These are phyloP conservation scores for Ceratocystis lukuohia DNA, from an alignment of 2,329 filamentous ascomycete genomes.

Conservation along the genomic window DNA sequence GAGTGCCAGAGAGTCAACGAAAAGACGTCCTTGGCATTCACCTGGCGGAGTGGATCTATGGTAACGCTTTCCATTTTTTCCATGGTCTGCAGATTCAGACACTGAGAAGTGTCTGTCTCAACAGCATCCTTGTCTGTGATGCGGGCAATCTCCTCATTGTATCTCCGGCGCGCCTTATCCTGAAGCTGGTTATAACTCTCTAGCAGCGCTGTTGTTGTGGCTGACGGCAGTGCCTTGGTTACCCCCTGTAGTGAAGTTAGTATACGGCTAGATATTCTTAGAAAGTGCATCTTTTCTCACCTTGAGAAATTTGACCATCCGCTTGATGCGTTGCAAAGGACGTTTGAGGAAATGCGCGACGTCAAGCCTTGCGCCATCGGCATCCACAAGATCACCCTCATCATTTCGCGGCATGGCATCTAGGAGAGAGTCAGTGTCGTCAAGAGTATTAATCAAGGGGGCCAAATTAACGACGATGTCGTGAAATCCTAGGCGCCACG, in stretches of 20 bases:
- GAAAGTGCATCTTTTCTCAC: conserved; percentile 29
- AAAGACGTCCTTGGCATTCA: conserved; percentile 82
- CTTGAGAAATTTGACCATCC: conserved; percentile 72
- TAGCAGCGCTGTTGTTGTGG: conserved; percentile 31
- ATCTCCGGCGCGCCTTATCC: conserved; percentile 54
- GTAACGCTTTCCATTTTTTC: conserved; percentile 54
- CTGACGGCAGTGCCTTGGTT: conserved; percentile 40
- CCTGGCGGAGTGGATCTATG: conserved; percentile 66
- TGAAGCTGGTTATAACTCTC: conserved; percentile 57
- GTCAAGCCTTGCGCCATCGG: conserved; percentile 78
- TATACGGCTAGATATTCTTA: background rate
- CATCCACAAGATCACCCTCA: conserved; percentile 53
- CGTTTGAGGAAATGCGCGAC: conserved; percentile 86
- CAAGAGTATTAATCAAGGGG: conserved; percentile 40
- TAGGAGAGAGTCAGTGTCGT: conserved; percentile 48
- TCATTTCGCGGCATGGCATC: conserved; percentile 48
- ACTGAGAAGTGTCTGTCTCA: conserved; percentile 66
- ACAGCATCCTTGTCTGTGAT: conserved; percentile 72
- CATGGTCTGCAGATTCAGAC: conserved; percentile 66
- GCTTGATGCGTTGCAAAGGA: conserved; percentile 76
- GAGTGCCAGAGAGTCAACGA: conserved; percentile 75
- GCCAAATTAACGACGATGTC: conserved; percentile 89
- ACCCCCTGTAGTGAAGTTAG: conserved; percentile 34
- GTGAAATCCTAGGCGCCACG: conserved; percentile 88
- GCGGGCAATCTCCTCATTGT: conserved; percentile 55